phyloP scores from a whole-genome alignment of 345 rosid species.

The Raphanus sativus region DNA sequence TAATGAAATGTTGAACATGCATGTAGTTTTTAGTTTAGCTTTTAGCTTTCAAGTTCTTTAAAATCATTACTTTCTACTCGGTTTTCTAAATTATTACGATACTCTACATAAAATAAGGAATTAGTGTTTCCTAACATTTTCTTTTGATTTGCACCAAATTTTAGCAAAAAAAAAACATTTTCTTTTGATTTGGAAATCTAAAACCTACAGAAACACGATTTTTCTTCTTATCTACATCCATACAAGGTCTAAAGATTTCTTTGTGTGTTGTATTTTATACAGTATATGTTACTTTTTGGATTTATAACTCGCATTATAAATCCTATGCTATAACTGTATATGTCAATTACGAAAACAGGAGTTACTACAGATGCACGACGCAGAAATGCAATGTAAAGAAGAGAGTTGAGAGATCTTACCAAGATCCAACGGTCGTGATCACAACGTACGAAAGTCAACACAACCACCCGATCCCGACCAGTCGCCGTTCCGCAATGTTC shows the following conservation, averaged over 20 bases:
- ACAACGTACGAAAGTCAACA: slow-evolving; percentile 94
- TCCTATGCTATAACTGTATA: slow-evolving; percentile 16
- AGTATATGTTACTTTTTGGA: background rate
- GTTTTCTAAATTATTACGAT: background rate
- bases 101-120: background rate
- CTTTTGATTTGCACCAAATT: background rate
- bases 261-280: background rate
- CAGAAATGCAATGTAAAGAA: slow-evolving; percentile 87
- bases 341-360: slow-evolving; percentile 43
- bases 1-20: background rate
- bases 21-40: background rate
- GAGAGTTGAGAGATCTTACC: slow-evolving; percentile 78
- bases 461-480: slow-evolving; percentile 72
- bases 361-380: slow-evolving; percentile 93
- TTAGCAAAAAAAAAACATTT: too few species aligned
- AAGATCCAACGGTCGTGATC: slow-evolving; percentile 77
- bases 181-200: background rate
- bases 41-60: background rate
- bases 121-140: background rate
- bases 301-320: slow-evolving; percentile 10
- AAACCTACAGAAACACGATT: background rate
- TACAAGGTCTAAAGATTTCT: background rate
- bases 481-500: slow-evolving; percentile 50
- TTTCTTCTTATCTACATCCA: background rate
- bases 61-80: background rate